phyloP scores from a whole-genome alignment of 208 protist species.

The Borovskyia barvae region DNA sequence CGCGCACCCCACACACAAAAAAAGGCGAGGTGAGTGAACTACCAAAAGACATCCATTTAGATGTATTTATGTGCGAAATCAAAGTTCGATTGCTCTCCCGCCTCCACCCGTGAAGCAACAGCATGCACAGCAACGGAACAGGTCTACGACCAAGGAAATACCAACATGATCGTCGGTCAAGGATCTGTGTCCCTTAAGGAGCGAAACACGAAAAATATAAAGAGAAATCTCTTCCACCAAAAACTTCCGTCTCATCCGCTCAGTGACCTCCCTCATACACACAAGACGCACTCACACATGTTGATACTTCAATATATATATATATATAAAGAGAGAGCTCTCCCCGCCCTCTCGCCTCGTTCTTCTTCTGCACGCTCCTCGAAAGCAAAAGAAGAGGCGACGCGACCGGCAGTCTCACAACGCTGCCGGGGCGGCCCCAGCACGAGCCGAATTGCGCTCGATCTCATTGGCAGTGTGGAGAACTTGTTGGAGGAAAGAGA shows the following conservation, averaged over 20 bases:
- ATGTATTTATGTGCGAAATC: too few species aligned
- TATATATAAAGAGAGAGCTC: neutral
- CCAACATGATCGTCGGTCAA: too few species aligned
- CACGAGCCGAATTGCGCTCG: slow-evolving; percentile 64
- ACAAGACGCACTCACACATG: neutral
- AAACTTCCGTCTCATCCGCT: too few species aligned
- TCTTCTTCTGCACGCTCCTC: neutral
- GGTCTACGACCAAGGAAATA: too few species aligned
- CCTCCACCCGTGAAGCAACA: too few species aligned
- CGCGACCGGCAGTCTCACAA: slow-evolving; percentile 20
- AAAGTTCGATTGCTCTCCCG: too few species aligned
- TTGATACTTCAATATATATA: neutral
- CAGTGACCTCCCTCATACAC: too few species aligned
- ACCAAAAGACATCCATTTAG: too few species aligned
- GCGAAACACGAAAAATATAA: too few species aligned
- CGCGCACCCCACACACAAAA: neutral
- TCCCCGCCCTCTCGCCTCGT: neutral
- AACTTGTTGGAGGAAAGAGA: slow-evolving; percentile 76
- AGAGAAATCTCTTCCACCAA: neutral
- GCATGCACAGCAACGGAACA: too few species aligned
- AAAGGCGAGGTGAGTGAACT: neutral
- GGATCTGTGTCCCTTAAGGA: too few species aligned
- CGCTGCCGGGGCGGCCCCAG: slow-evolving; percentile 67
- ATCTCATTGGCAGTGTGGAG: slow-evolving; percentile 83
- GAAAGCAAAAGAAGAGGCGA: neutral